These are phyloP conservation scores for Picea mariana DNA, from an alignment of 83 land plant species.

Conservation along the genomic window DNA sequence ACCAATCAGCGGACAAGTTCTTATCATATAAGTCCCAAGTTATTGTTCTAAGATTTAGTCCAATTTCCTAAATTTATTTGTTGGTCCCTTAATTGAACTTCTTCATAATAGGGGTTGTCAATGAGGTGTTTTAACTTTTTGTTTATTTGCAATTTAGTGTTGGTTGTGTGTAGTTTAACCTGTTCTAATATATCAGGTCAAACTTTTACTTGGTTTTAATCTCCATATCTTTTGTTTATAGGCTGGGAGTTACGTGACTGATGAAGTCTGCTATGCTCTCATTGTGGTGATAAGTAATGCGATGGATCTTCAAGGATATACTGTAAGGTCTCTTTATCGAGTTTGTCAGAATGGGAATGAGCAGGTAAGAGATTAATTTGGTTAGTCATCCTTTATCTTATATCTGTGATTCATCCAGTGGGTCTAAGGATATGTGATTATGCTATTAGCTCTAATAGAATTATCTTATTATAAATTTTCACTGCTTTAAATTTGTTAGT, in stretches of 20 bases:
- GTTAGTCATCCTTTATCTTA: no score
- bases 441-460: not conserved
- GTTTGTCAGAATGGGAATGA: constrained; percentile 73
- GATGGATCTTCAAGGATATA: constrained; percentile 89
- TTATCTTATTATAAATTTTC: not conserved
- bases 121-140: no score
- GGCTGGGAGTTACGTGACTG: constrained; percentile 95
- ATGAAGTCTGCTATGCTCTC: constrained; percentile 86
- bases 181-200: no score
- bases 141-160: no score
- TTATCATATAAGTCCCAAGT: no score
- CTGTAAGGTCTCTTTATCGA: constrained; percentile 78
- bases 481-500: not conserved
- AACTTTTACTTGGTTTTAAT: no score
- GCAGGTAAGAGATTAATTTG: constrained; percentile 27
- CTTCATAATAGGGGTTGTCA: no score
- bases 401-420: not conserved
- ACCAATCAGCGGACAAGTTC: no score
- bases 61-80: no score
- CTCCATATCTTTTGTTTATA: constrained; percentile 28
- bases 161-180: no score
- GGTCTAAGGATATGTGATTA: not conserved
- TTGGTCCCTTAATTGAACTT: no score
- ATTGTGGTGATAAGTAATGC: constrained; percentile 93
- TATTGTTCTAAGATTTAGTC: no score